Evolutionary conservation across 2,329 filamentous ascomycete species (phyloP).

Genomic region (Exophiala phaeomuriformis): DNA sequence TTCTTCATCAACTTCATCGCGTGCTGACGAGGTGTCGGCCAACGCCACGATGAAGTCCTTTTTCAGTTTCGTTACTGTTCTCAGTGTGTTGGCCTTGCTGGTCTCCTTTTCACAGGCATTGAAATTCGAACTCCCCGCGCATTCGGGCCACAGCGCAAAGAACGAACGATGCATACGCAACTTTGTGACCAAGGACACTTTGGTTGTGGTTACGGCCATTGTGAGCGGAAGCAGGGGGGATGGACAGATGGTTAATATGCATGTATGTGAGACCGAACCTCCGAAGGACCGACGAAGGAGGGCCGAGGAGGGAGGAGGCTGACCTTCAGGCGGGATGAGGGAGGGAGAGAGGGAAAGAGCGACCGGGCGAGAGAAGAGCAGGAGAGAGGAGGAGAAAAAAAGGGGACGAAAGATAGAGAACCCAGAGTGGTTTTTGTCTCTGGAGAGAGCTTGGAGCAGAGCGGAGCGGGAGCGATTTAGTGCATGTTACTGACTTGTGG

Average conservation of each 20-base stretch:
- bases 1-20: not conserved
- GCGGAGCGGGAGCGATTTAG: too few relatives aligned
- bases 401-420: not conserved
- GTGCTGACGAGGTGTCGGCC: constrained; percentile 14
- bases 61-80: constrained; percentile 26
- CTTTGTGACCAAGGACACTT: constrained; percentile 83
- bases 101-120: constrained; percentile 53
- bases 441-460: not conserved
- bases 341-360: too few relatives aligned
- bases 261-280: constrained; percentile 52
- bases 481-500: not conserved
- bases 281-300: too few relatives aligned
- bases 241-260: constrained; percentile 88
- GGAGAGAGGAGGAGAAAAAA: too few relatives aligned
- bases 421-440: not conserved
- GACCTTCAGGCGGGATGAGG: too few relatives aligned
- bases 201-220: constrained; percentile 91
- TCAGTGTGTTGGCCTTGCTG: constrained; percentile 25
- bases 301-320: too few relatives aligned
- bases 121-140: constrained; percentile 84
- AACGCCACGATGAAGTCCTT: constrained; percentile 18
- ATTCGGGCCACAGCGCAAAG: constrained; percentile 53
- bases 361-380: too few relatives aligned
- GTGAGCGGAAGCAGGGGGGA: constrained; percentile 81
- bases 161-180: constrained; percentile 91